phyloP scores from a whole-genome alignment of 331 rosid species.

The Quercus lobata region DNA sequence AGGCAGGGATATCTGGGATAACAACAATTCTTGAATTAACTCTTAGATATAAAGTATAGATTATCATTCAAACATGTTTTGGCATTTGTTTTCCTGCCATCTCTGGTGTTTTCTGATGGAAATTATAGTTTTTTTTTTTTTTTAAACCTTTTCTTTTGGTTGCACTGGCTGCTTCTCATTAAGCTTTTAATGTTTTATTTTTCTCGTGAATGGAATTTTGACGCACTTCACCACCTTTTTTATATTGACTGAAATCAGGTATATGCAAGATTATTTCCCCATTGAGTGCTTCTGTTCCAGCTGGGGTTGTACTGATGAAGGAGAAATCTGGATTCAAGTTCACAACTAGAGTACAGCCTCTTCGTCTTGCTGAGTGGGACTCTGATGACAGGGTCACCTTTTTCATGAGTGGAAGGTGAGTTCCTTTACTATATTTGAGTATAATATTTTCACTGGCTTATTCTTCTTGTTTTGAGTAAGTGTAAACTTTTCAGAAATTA shows the following conservation, averaged over 20 bases:
- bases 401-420: constrained; percentile 93
- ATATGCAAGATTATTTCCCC: constrained; percentile 95
- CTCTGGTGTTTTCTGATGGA: background rate
- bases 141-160: background rate
- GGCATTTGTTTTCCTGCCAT: background rate
- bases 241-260: constrained; percentile 43
- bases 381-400: constrained; percentile 85
- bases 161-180: background rate
- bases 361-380: constrained; percentile 98
- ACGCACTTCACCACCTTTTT: constrained; percentile 1
- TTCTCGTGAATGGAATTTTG: background rate
- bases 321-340: constrained; percentile 91
- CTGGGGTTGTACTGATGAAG: constrained; percentile 90
- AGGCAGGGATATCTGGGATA: background rate
- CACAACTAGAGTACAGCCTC: constrained; percentile 96
- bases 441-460: background rate
- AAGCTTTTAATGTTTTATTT: background rate
- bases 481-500: constrained; percentile 64
- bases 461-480: constrained; percentile 28
- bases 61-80: background rate
- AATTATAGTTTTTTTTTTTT: background rate
- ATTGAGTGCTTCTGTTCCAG: constrained; percentile 88
- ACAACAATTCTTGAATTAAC: background rate
- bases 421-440: constrained; percentile 6
- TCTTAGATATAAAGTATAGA: background rate